A percentile compares a stretch with the other conserved stretches of the same genome.
These are phyloP conservation scores for Claviceps sorghi DNA, from an alignment of 2,329 filamentous ascomycete genomes.

Conservation along the genomic window DNA sequence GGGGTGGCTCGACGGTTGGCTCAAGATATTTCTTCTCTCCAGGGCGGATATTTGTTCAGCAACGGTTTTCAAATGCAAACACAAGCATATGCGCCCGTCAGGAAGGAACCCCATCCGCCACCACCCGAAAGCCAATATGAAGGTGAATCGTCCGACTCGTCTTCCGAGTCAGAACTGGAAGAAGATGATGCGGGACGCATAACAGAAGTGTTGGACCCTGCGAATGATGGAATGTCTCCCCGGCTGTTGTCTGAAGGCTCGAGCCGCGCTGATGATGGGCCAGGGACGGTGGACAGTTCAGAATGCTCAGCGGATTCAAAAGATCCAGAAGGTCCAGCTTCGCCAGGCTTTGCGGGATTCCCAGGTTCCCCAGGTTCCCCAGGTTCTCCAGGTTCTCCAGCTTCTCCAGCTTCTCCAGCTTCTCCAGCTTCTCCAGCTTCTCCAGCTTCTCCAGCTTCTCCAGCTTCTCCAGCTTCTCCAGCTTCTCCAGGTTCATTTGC, in stretches of 20 bases:
- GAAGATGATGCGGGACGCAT: not conserved
- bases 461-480: not conserved
- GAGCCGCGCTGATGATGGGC: not conserved
- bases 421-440: no score
- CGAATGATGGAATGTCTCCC: not conserved
- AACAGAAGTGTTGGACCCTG: constrained; percentile 2
- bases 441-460: not conserved
- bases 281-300: not conserved
- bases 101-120: not conserved
- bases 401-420: not conserved
- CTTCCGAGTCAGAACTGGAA: not conserved
- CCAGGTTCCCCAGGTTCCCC: not conserved
- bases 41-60: constrained; percentile 4
- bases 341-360: no score
- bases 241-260: not conserved
- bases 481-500: not conserved
- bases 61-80: constrained; percentile 4
- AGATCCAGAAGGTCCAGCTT: not conserved
- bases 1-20: constrained; percentile 6
- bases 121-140: not conserved
- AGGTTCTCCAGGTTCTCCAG: not conserved
- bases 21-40: constrained; percentile 5
- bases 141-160: not conserved
- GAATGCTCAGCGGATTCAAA: not conserved
- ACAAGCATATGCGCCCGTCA: not conserved